Evolutionary conservation across 1,284 basidiomycete species (phyloP).

Genomic region (Coriolopsis trogii): DNA sequence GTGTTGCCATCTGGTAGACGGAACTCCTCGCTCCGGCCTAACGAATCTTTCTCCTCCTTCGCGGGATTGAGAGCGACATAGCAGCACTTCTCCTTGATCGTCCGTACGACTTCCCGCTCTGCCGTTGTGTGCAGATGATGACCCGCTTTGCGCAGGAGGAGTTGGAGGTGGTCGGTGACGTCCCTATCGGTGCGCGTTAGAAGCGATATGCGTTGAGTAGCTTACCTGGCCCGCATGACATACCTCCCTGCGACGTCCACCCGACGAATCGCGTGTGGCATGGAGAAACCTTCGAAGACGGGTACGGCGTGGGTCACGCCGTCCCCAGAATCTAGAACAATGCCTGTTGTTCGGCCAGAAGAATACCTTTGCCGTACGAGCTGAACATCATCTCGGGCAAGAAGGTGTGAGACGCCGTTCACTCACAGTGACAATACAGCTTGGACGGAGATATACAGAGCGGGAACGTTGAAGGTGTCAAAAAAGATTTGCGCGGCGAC

Average conservation of each 20-base stretch:
- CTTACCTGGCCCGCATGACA: conserved; percentile 20
- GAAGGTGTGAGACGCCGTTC: conserved; percentile 1
- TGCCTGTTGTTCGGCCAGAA: conserved; percentile 98
- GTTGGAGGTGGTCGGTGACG: conserved; percentile 95
- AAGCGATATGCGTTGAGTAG: background rate
- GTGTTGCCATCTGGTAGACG: conserved; percentile 94
- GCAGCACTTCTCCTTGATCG: conserved; percentile 98
- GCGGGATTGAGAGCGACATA: conserved; percentile 90
- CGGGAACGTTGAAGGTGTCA: conserved; percentile 99
- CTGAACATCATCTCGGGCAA: background rate
- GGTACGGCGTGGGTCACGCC: conserved; percentile 99
- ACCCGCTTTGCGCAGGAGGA: conserved; percentile 92
- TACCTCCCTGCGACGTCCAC: conserved; percentile 96
- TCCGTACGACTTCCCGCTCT: conserved; percentile 95
- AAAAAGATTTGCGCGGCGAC: conserved; percentile 98
- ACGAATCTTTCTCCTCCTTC: conserved; percentile 93
- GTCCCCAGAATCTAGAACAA: conserved; percentile 98
- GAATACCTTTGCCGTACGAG: conserved; percentile 77
- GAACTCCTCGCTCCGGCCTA: conserved; percentile 86
- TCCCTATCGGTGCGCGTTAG: conserved; percentile 58
- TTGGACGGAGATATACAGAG: conserved; percentile 96
- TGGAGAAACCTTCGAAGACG: conserved; percentile 98
- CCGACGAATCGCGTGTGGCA: conserved; percentile 96
- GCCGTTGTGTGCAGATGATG: conserved; percentile 97
- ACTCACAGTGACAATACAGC: conserved; percentile 93